Evolutionary conservation across 2,329 filamentous ascomycete genomes (phyloP), one percentile per base, ranked within the genome.

Genomic region (Aspergillus fumigatus): DNA sequence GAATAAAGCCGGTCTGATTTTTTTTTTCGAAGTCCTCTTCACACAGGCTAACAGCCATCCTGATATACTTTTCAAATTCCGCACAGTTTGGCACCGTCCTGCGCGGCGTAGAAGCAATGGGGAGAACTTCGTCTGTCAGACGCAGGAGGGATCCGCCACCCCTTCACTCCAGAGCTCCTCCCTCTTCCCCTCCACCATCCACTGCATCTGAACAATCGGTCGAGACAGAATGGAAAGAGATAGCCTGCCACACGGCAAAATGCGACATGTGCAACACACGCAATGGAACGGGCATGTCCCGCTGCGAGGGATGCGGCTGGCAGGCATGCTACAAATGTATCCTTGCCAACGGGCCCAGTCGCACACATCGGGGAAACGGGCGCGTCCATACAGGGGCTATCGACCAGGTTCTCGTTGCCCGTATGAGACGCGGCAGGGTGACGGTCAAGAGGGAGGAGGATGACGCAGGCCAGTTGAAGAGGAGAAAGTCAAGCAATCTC

Each of bases 251-350:
- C 54, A 75, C 72, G 0, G 72, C 70, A 0, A 74, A 73, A 56
- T 76, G 74, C 51, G 74, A 76, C 51, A 40, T 68, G 2, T 76
- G 74, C 61, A 67, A 70, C 40, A 50, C 52, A 1, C 67, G 72
- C 45, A 75, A 75, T 52, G 62, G 48, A n/a, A 48, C 56, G 1
- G 70, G 65, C 1, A 66, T 75, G 59, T 62, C 62, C 25, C 70
- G 72, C 11, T 76, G 74, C 51, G 54, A 38, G 4, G 57, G 57
- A 2, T 76, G 73, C 50, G 67, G 65, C 8, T 72, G 66, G 68
- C 73, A 75, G 38, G 66, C 67, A 11, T 76, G 74, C 54, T 65
- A 66, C n/a, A 51, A 55, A 1, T 76, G 74, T 52, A 67, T 63
- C 3, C 50, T 50, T 3, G 38, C 51, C 1, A 57, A 52, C n/a